phyloP scores from a whole-genome alignment of 208 protist species.

The Borovskyia barvae region DNA sequence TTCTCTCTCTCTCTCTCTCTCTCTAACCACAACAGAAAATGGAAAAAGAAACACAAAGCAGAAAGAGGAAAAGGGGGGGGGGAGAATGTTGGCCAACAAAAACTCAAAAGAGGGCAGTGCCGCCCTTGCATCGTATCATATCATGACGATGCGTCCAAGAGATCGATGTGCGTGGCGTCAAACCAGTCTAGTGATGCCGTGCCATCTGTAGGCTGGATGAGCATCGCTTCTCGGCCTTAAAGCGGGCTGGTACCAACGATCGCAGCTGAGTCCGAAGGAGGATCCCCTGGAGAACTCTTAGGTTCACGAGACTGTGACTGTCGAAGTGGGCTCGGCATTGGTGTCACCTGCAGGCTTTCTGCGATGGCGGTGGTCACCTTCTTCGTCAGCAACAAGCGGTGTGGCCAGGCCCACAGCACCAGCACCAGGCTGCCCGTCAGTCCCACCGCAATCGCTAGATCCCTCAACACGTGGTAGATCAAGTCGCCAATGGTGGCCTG shows the following conservation, averaged over 20 bases:
- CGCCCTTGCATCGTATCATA: background rate
- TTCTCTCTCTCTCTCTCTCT: no score
- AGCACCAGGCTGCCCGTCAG: slow-evolving; percentile 25
- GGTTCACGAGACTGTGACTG: no score
- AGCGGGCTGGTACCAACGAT: no score
- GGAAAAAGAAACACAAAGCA: background rate
- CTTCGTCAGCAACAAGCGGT: slow-evolving; percentile 19
- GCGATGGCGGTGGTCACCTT: slow-evolving; percentile 34
- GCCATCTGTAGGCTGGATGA: no score
- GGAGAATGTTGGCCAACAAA: background rate
- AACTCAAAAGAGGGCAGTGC: background rate
- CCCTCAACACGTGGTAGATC: slow-evolving; percentile 46
- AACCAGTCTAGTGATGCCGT: no score
- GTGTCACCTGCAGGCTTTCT: slow-evolving; percentile 28
- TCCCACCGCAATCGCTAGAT: slow-evolving; percentile 44
- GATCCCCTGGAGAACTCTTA: no score
- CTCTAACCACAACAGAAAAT: background rate
- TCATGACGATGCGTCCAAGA: slow-evolving; percentile 7
- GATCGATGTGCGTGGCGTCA: slow-evolving; percentile 11
- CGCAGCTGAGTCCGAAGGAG: no score
- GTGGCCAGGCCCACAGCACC: slow-evolving; percentile 43
- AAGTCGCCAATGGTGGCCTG: slow-evolving; percentile 73
- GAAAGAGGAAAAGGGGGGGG: background rate
- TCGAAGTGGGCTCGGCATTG: slow-evolving; percentile 4
- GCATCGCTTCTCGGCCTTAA: no score